Base-by-base conservation (phyloP, 345 rosid species). In the Stellera chamaejasme region DNA sequence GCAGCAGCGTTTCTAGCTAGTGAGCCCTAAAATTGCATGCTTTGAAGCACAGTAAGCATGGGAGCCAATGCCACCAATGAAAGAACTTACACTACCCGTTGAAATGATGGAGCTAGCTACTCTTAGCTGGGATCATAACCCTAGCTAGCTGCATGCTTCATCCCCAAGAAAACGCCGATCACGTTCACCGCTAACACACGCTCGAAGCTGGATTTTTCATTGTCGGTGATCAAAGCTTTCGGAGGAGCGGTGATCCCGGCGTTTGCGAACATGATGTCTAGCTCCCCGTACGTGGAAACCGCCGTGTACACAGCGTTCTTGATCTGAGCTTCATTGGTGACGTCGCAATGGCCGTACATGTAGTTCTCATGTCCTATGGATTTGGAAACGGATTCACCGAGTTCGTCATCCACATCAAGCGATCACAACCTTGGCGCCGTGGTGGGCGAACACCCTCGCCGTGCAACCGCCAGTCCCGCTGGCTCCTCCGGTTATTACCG, bases 11-110 rank as follows among this genome's bases (percentile, higher is more conserved):
- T 82, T 55, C n/a, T n/a, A n/a, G n/a, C 43, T 69, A 11, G 84
- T 76, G 12, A 82, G 73, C 16, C 84, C 84, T 8, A 74, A 12
- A 54, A 79, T 71, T 0, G 74, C 88, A 65, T 76, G 82, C 63
- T 79, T 78, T 2, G 82, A 62, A 65, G 71, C 50, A 15, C 64
- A 50, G 36, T 82, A 82, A 0, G 82, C 79, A n/a, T 77, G 72
- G 0, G 78, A 48, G 10, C 45, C 59, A 10, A 60, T 65, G 6
- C 27, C 62, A 14, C 66, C 61, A 0, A 69, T 11, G 1, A 4
- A 10, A 2, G 68, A 71, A 16, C 55, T 14, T 0, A 58, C n/a
- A 27, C 75, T 71, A 14, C 71, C 45, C 0, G 65, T 62, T 23
- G 46, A 53, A 44, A 62, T 50, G 16, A 69, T 63, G 43, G 55